Evolutionary conservation across 169 alveolate species (phyloP).

Genomic region (Pseudocohnilembus persalinus): DNA sequence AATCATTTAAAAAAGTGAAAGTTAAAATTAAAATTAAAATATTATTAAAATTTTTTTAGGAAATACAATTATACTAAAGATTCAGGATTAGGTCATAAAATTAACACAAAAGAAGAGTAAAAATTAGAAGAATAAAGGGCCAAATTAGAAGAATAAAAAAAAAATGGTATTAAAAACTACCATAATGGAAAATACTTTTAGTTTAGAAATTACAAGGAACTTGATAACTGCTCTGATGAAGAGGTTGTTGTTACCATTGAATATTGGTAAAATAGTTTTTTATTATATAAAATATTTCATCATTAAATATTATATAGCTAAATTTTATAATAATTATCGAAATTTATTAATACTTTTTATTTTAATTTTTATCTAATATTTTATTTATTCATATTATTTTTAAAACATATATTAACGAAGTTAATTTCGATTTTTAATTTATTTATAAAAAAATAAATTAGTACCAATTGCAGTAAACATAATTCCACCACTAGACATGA

Average conservation of each 20-base stretch:
- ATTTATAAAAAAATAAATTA: background rate
- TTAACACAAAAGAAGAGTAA: background rate
- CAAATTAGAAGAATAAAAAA: background rate
- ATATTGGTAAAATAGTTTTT: constrained; percentile 51
- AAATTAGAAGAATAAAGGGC: background rate
- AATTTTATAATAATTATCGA: background rate
- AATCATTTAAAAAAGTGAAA: no score
- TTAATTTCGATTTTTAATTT: no score
- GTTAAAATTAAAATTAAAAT: no score
- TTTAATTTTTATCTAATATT: background rate
- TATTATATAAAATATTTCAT: no score
- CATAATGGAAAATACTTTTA: background rate
- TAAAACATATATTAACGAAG: no score
- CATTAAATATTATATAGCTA: background rate
- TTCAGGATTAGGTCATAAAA: background rate
- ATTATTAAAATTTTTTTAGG: background rate
- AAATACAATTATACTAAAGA: background rate
- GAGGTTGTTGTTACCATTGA: constrained; percentile 40
- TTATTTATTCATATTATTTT: no score
- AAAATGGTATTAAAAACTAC: no score
- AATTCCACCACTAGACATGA: constrained; percentile 39
- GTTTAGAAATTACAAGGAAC: constrained; percentile 33
- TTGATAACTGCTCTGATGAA: constrained; percentile 33
- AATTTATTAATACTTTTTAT: background rate
- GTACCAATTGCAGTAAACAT: constrained; percentile 46